Percentiles rank a stretch among this genome's conserved stretches.
Conservation (phyloP, 768 basidiomycete genomes). For the Psilocybe azurescens region DNA sequence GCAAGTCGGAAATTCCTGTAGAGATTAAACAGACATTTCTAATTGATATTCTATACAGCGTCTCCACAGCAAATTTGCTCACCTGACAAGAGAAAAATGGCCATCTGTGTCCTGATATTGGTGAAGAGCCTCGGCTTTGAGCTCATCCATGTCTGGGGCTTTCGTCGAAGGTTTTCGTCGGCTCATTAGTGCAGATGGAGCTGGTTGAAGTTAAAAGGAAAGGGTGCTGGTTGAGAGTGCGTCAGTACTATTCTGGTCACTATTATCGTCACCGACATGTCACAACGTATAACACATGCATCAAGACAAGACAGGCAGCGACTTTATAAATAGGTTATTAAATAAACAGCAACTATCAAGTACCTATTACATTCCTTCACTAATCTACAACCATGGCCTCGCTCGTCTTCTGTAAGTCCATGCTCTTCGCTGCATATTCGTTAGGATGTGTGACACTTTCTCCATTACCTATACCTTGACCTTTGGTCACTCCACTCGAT, state of each 20-base stretch:
- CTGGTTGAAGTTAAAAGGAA: conserved; percentile 2
- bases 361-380: neutral
- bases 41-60: conserved; percentile 20
- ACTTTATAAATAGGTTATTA: neutral
- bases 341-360: neutral
- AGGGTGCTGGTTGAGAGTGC: neutral
- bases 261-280: conserved; percentile 71
- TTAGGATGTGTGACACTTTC: conserved; percentile 96
- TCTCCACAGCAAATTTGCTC: conserved; percentile 22
- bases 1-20: conserved; percentile 95
- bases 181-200: conserved; percentile 41
- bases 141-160: conserved; percentile 31
- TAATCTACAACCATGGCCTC: conserved; percentile 50
- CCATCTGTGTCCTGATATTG: conserved; percentile 91
- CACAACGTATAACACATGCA: conserved; percentile 10
- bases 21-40: conserved; percentile 19
- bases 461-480: conserved; percentile 84
- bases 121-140: conserved; percentile 57
- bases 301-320: neutral
- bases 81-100: conserved; percentile 98
- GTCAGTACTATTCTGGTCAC: conserved; percentile 48
- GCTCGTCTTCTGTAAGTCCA: conserved; percentile 56
- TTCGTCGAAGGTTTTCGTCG: conserved; percentile 50
- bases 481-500: conserved; percentile 74
- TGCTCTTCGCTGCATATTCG: conserved; percentile 79